These are phyloP conservation scores for Solanum phureja DNA, from an alignment of 257 asterid species.

Conservation along the genomic window DNA sequence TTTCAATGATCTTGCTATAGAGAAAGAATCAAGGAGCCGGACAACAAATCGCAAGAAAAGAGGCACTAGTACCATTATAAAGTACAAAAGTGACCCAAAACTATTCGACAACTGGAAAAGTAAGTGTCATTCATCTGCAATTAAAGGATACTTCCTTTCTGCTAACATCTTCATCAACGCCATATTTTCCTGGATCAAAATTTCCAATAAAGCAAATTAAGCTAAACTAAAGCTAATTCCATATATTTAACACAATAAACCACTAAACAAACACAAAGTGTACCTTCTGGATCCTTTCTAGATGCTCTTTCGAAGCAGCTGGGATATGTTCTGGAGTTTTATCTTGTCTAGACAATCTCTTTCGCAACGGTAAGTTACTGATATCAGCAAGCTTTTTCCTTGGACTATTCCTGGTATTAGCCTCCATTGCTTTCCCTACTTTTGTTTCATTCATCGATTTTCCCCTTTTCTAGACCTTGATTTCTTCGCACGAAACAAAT, in stretches of 20 bases:
- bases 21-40: background rate
- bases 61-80: background rate
- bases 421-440: slow-evolving; percentile 13
- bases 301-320: slow-evolving; percentile 17
- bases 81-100: background rate
- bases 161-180: slow-evolving; percentile 43
- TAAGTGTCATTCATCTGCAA: background rate
- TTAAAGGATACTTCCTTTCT: slow-evolving; percentile 64
- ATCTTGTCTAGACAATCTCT: slow-evolving; percentile 11
- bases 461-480: background rate
- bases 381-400: slow-evolving; percentile 60
- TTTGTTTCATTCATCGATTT: background rate
- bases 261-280: background rate
- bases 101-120: background rate
- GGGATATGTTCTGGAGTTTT: slow-evolving; percentile 20
- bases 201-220: slow-evolving; percentile 1
- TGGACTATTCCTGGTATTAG: slow-evolving; percentile 13
- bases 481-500: background rate
- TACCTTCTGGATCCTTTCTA: slow-evolving; percentile 50
- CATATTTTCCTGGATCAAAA: slow-evolving; percentile 43
- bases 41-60: background rate
- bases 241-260: background rate
- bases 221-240: background rate
- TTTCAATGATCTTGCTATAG: slow-evolving; percentile 52
- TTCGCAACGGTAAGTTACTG: slow-evolving; percentile 50